phyloP scores from a whole-genome alignment of 2,329 filamentous ascomycete species.

The Venturia effusa region DNA sequence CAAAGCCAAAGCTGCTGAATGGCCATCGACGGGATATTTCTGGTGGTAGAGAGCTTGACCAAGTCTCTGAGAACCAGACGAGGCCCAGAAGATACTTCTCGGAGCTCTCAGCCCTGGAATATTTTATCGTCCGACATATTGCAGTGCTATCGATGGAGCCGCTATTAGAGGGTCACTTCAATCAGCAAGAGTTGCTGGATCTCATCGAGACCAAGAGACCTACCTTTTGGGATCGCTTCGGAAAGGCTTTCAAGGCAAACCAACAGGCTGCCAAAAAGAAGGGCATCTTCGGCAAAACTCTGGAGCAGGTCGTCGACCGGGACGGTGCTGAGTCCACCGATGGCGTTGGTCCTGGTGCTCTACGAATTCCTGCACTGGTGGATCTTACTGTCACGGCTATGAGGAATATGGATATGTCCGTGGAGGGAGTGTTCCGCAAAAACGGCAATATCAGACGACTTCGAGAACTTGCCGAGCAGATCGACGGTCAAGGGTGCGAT shows the following conservation, averaged over 20 bases:
- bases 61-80: constrained; percentile 29
- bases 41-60: constrained; percentile 38
- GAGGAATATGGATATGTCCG: constrained; percentile 97
- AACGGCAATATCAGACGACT: constrained; percentile 96
- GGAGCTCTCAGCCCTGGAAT: constrained; percentile 86
- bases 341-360: constrained; percentile 80
- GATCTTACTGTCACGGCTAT: constrained; percentile 90
- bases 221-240: constrained; percentile 97
- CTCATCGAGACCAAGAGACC: constrained; percentile 89
- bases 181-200: constrained; percentile 82
- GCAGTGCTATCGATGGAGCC: constrained; percentile 94
- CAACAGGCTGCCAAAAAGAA: constrained; percentile 78
- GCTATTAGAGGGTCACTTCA: constrained; percentile 78
- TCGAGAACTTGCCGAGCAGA: constrained; percentile 72
- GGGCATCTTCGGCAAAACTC: constrained; percentile 80
- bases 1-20: constrained; percentile 56
- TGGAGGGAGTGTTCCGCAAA: constrained; percentile 97
- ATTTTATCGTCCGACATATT: constrained; percentile 92
- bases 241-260: constrained; percentile 92
- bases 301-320: constrained; percentile 82
- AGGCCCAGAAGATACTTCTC: constrained; percentile 51
- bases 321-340: constrained; percentile 97
- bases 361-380: constrained; percentile 88
- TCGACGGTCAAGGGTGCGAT: constrained; percentile 78
- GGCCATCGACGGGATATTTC: constrained; percentile 60